phyloP scores from a whole-genome alignment of 306 rosid species.

The Corylus americana region DNA sequence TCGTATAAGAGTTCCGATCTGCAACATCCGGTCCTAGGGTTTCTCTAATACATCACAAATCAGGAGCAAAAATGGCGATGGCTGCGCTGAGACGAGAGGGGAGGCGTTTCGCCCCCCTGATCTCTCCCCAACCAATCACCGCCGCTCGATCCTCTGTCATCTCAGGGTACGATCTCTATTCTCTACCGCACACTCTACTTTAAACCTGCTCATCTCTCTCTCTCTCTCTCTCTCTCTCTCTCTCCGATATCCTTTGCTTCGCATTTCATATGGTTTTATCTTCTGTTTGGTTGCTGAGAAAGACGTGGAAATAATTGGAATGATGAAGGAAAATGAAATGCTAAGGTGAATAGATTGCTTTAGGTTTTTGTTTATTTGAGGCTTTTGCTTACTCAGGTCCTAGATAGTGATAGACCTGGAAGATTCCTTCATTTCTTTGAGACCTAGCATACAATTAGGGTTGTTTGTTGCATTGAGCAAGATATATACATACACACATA shows the following conservation, averaged over 20 bases:
- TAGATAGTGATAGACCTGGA: not conserved
- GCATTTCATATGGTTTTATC: not conserved
- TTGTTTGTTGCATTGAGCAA: not conserved
- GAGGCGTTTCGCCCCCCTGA: conserved; percentile 67
- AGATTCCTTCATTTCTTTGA: not conserved
- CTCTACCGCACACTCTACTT: not conserved
- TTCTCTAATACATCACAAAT: not conserved
- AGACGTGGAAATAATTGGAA: not conserved
- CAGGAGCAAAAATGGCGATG: conserved; percentile 75
- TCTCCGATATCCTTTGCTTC: not conserved
- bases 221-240: not conserved
- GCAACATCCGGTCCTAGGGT: not conserved
- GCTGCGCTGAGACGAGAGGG: conserved; percentile 91
- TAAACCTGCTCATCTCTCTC: not conserved
- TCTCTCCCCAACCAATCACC: conserved; percentile 56
- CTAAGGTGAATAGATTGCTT: too few species aligned
- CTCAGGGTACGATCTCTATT: conserved; percentile 34
- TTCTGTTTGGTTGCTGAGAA: conserved; percentile 26
- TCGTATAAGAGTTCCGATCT: not conserved
- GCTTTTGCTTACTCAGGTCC: not conserved
- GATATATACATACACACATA: not conserved
- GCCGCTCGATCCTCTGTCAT: conserved; percentile 48
- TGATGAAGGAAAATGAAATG: not conserved
- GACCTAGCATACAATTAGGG: not conserved
- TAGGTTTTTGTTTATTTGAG: not conserved